Base-by-base conservation (phyloP, 352 stramenopile species). In the Phytopythium boreale region DNA sequence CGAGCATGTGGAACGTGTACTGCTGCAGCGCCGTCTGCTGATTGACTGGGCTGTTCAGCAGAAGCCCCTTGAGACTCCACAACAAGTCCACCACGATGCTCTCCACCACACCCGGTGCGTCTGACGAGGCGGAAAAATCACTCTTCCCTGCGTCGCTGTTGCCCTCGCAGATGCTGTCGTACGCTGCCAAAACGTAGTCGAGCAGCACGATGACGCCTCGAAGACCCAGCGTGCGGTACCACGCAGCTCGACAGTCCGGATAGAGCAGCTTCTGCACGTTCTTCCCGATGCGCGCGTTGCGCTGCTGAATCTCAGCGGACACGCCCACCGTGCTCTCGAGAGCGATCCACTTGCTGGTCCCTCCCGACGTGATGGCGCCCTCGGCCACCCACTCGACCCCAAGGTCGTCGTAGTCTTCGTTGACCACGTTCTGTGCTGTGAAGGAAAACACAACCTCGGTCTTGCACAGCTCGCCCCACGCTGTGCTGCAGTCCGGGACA, bases 391-490 rank as follows among this genome's bases (percentile, higher is more conserved):
- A 94, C 67, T 92, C 86, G 7, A 90, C 77, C 2, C 81, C 80
- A 0, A 88, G 71, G 50, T 88, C 80, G 1, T 73, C 69, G 36
- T 84, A 92, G 15, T 83, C 71, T 66, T 80, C 76, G 50, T 90
- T 78, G 2, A 77, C 72, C 44, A 80, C 71, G 51, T 89, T 80
- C 36, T 80, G 64, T 2, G 84, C 84, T 12, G 70, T 87, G 56
- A 93, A 93, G 29, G 77, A 84, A 52, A 95, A 93, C n/a, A 92
- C 77, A 1, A 83, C 71, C 22, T 93, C 79, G 4, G 88, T 55
- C 56, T 89, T 90, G 53, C 69, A 82, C n/a, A 82, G 74, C 11
- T 71, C 64, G 22, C 69, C 63, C 14, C 82, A 75, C 1, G 69
- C 56, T 14, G 79, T 76, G 15, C 77, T 77, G 29, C 71, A 68